Conservation (phyloP, 352 stramenopile genomes). For the Phytophthora brassicae region DNA sequence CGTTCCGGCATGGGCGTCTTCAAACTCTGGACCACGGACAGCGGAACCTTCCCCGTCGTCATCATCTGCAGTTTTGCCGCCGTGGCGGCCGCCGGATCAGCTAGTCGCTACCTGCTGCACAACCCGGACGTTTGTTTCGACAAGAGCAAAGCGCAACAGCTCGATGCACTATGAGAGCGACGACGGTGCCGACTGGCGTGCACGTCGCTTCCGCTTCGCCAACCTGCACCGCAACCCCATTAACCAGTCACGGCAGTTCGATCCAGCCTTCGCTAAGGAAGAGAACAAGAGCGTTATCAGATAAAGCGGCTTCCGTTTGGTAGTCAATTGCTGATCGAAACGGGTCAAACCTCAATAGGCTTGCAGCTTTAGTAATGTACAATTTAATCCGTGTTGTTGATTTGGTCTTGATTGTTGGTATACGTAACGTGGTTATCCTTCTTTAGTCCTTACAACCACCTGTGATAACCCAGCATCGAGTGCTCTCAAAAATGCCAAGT, state of each 20-base stretch:
- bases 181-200: slow-evolving; percentile 39
- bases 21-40: slow-evolving; percentile 57
- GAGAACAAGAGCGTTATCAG: slow-evolving; percentile 48
- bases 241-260: slow-evolving; percentile 68
- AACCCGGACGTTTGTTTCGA: slow-evolving; percentile 46
- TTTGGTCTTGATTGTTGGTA: background rate
- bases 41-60: slow-evolving; percentile 47
- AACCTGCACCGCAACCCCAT: slow-evolving; percentile 58
- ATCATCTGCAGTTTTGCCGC: slow-evolving; percentile 42
- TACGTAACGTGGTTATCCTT: no score
- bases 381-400: background rate
- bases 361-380: slow-evolving; percentile 2
- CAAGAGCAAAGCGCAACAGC: slow-evolving; percentile 42
- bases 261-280: slow-evolving; percentile 48
- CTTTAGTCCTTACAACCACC: slow-evolving; percentile 42
- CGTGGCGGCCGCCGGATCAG: slow-evolving; percentile 29
- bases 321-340: background rate
- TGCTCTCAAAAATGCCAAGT: slow-evolving; percentile 50
- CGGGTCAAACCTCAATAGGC: background rate
- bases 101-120: slow-evolving; percentile 32
- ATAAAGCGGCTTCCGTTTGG: slow-evolving; percentile 5
- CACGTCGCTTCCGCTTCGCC: slow-evolving; percentile 47
- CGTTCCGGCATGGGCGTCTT: slow-evolving; percentile 42
- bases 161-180: slow-evolving; percentile 37
- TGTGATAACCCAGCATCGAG: slow-evolving; percentile 51